Evolutionary conservation across 2,329 filamentous ascomycete species (phyloP), one percentile per base, ranked within the genome.

Genomic region (Plenodomus lindquistii): DNA sequence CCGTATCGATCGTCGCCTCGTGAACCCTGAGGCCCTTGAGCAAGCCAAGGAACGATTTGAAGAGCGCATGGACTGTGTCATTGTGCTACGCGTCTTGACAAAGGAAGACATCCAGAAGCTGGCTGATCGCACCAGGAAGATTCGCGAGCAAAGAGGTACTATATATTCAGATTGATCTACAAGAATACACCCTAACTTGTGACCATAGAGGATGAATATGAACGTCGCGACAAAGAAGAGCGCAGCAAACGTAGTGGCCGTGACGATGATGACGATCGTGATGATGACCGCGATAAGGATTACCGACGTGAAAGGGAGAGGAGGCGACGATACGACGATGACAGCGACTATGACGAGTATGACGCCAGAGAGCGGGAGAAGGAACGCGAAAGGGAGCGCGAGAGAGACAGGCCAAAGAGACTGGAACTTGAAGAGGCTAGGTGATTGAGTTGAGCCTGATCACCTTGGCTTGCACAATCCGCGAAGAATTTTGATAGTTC

Each of bases 101-200:
- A 89, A 88, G 72, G 89, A 95, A 59, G 91, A 97, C 66, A 96
- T 97, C 46, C 88, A 96, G 72, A 86, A 85, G 27, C 91, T 96
- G 67, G 91, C 91, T 11, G 82, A 86, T 54, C 87, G 87, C 40
- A 97, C 93, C 9, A 85, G 86, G 57, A 84, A 90, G 65, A 83
- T 97, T 52, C 83, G 91, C 83, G 88, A 72, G 42, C 48, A 37
- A 40, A 51, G 62, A 53, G 60, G 62, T 65, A 47, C 50, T 11
- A 1, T 18, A 15, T n/a, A 20, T 34, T 3, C 11, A 37, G 9
- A 13, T 4, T 27, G 6, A 8, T 4, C 5, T 6, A 10, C 24
- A 15, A 9, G 17, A 35, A 2, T 40, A 40, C 11, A 15, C 27
- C 11, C 54, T 68, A 45, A 69, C 41, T n/a, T 8, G 7, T 27